These are phyloP conservation scores for Xylaria scruposa DNA, from an alignment of 495 filamentous ascomycete species.

Conservation along the genomic window DNA sequence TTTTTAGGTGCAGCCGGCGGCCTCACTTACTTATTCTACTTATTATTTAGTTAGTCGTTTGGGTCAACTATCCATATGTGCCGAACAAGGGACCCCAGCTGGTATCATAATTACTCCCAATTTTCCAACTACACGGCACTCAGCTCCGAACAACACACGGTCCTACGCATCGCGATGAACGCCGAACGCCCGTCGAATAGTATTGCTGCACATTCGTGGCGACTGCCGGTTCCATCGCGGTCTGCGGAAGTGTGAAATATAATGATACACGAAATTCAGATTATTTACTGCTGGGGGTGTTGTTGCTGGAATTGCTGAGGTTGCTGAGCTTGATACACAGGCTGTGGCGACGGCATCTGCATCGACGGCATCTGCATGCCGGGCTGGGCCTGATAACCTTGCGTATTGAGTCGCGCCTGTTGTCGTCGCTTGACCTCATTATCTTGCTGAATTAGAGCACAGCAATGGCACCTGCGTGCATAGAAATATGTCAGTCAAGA, in stretches of 20 bases:
- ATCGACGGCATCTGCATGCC: constrained; percentile 40
- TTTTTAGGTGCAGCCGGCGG: no score
- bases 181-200: neutral
- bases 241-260: neutral
- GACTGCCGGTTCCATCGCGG: neutral
- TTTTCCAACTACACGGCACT: neutral
- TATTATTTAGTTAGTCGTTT: no score
- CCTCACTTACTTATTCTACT: no score
- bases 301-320: neutral
- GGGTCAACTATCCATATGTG: no score
- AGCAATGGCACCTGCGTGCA: constrained; percentile 54
- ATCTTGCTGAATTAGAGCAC: constrained; percentile 47
- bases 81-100: neutral
- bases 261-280: neutral
- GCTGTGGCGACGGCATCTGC: constrained; percentile 34
- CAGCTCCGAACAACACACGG: neutral
- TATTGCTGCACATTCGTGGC: neutral
- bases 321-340: constrained; percentile 28
- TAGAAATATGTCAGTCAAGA: neutral
- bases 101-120: neutral
- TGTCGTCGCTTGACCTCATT: constrained; percentile 45
- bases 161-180: neutral
- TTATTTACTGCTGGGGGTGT: constrained; percentile 18
- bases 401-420: constrained; percentile 24
- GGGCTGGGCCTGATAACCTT: constrained; percentile 41